These are phyloP conservation scores for Apiospora koreana DNA, from an alignment of 2,329 filamentous ascomycete species.

Conservation along the genomic window DNA sequence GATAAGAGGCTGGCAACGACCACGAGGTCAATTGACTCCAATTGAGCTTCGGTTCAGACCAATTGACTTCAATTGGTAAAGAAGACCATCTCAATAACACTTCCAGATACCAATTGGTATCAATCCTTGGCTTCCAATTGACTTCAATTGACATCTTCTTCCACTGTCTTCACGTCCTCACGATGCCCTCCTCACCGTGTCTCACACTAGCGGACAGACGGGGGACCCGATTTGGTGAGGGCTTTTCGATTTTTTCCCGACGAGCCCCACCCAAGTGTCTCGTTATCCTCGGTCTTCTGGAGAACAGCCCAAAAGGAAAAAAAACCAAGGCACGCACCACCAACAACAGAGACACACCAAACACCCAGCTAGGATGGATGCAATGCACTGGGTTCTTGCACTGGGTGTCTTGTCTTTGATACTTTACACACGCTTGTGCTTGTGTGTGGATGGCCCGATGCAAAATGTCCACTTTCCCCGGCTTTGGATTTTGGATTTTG, in stretches of 20 bases:
- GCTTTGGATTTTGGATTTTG: background rate
- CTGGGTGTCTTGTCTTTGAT: background rate
- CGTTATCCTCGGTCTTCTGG: conserved; percentile 3
- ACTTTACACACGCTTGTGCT: background rate
- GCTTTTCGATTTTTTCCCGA: background rate
- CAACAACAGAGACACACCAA: background rate
- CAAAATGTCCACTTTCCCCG: background rate
- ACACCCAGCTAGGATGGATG: background rate
- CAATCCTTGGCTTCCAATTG: background rate
- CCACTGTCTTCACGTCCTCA: background rate
- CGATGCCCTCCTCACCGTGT: background rate
- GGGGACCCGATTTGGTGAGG: background rate
- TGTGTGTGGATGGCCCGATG: background rate
- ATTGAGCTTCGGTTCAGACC: background rate
- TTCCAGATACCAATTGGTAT: background rate
- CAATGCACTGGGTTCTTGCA: background rate
- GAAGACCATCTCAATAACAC: too few relatives aligned
- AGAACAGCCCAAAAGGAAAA: background rate
- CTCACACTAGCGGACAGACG: background rate
- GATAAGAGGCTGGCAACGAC: background rate
- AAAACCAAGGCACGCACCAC: background rate
- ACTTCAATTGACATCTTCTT: too few relatives aligned
- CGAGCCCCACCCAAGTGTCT: background rate
- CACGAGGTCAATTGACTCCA: conserved; percentile 2
- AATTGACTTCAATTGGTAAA: conserved; percentile 17